A percentile compares a stretch with the other conserved stretches of the same genome.
Conservation (phyloP, 192 early-diverging fungal genomes). For the Gonapodya sp. region DNA sequence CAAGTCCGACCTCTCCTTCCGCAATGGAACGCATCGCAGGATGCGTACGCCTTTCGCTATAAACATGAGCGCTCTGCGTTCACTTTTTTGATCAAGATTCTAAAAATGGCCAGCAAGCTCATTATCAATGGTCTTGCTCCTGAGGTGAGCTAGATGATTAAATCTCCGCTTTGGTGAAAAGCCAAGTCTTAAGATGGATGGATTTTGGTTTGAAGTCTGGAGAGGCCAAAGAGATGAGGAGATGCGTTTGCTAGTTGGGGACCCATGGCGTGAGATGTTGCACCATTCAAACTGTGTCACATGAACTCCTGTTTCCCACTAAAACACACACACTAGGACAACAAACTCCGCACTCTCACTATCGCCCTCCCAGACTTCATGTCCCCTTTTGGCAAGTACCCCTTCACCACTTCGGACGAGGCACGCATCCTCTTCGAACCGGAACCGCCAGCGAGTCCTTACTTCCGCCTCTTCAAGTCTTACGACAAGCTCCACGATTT, state of each 20-base stretch:
- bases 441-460: neutral
- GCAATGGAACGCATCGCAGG: slow-evolving; percentile 46
- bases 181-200: neutral
- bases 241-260: neutral
- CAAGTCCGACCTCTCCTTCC: slow-evolving; percentile 28
- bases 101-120: slow-evolving; percentile 50
- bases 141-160: slow-evolving; percentile 34
- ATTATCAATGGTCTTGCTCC: slow-evolving; percentile 55
- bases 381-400: slow-evolving; percentile 19
- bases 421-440: neutral
- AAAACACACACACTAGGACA: slow-evolving; percentile 21
- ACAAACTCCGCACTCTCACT: slow-evolving; percentile 25
- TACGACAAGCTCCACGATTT: slow-evolving; percentile 45
- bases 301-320: neutral
- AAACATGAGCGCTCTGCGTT: slow-evolving; percentile 54
- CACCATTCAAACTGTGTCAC: too few relatives aligned
- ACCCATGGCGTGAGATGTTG: too few relatives aligned
- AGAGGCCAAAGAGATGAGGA: too few relatives aligned
- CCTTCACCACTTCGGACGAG: slow-evolving; percentile 13
- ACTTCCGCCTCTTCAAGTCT: slow-evolving; percentile 34
- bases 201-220: too few relatives aligned
- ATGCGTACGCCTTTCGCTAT: slow-evolving; percentile 55
- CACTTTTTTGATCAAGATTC: slow-evolving; percentile 56
- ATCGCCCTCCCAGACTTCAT: slow-evolving; percentile 18
- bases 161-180: neutral